These are phyloP conservation scores for Eutrema salsugineum DNA, from an alignment of 441 rosid genomes.

Conservation along the genomic window DNA sequence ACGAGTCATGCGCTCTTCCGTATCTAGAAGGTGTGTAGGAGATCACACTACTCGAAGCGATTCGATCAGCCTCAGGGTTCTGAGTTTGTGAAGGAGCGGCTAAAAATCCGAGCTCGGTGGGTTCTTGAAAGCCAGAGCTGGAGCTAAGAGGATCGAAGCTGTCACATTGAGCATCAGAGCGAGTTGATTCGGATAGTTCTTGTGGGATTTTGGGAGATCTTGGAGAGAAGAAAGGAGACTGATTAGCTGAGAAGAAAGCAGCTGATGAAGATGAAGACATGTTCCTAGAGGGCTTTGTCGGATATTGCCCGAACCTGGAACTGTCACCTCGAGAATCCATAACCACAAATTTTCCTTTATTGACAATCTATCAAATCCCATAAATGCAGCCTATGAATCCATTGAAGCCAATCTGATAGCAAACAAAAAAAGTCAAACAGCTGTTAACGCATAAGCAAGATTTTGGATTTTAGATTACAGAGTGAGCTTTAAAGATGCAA, in stretches of 20 bases:
- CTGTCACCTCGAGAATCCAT: constrained; percentile 80
- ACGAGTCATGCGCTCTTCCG: constrained; percentile 40
- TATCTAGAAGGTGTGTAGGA: constrained; percentile 44
- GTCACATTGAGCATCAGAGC: constrained; percentile 63
- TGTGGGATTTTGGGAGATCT: constrained; percentile 57
- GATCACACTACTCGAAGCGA: constrained; percentile 46
- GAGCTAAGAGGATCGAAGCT: constrained; percentile 55
- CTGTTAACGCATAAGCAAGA: background rate
- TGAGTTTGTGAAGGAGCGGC: constrained; percentile 39
- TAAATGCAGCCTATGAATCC: constrained; percentile 28
- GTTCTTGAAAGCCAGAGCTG: constrained; percentile 52
- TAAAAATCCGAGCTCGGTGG: constrained; percentile 31
- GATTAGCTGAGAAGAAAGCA: constrained; percentile 86
- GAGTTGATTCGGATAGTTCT: constrained; percentile 52
- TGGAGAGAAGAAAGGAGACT: constrained; percentile 92
- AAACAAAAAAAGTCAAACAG: constrained; percentile 7
- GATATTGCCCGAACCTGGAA: constrained; percentile 52
- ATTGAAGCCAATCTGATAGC: constrained; percentile 39
- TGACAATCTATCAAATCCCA: constrained; percentile 29
- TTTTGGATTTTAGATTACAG: background rate
- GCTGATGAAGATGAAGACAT: constrained; percentile 91
- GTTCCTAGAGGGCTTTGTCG: constrained; percentile 51
- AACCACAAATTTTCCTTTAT: constrained; percentile 20
- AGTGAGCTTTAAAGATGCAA: constrained; percentile 3
- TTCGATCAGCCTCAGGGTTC: constrained; percentile 33